Conservation (phyloP, 2,329 filamentous ascomycete species). For the Fusarium anthophilum region DNA sequence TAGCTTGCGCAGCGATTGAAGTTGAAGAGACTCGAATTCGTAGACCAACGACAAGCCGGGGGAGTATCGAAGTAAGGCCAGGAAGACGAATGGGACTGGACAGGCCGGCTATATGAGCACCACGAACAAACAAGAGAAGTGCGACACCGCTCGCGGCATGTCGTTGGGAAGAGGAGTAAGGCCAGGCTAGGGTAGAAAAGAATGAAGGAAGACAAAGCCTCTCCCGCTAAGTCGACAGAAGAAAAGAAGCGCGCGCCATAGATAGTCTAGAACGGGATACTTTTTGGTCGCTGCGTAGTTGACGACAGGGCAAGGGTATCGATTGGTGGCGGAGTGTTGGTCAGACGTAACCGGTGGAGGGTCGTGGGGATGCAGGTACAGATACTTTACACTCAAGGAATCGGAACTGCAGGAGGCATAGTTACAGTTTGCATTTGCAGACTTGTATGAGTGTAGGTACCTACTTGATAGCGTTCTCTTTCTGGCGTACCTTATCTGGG, state of each 20-base stretch:
- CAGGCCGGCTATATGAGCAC: conserved; percentile 47
- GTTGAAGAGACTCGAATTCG: conserved; percentile 10
- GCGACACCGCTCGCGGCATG: conserved; percentile 43
- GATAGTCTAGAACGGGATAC: background rate
- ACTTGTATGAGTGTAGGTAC: background rate
- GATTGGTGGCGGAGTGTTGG: conserved; percentile 29
- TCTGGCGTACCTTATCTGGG: background rate
- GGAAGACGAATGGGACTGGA: conserved; percentile 4
- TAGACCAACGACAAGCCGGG: background rate
- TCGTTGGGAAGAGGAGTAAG: conserved; percentile 14
- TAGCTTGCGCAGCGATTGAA: background rate
- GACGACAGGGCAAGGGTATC: conserved; percentile 32
- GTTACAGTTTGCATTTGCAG: background rate
- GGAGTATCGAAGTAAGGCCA: conserved; percentile 11
- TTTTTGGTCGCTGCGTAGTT: conserved; percentile 6
- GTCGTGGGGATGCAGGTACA: conserved; percentile 16
- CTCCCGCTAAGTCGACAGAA: background rate
- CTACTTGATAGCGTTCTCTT: background rate
- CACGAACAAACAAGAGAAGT: conserved; percentile 35
- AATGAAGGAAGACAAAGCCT: conserved; percentile 8
- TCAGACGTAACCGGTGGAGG: conserved; percentile 15
- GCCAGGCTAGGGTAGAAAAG: background rate
- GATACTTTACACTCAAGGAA: background rate
- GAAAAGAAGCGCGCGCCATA: conserved; percentile 16
- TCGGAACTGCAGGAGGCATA: background rate